Evolutionary conservation across 306 rosid species (phyloP).

Genomic region (Acmispon strigosus): DNA sequence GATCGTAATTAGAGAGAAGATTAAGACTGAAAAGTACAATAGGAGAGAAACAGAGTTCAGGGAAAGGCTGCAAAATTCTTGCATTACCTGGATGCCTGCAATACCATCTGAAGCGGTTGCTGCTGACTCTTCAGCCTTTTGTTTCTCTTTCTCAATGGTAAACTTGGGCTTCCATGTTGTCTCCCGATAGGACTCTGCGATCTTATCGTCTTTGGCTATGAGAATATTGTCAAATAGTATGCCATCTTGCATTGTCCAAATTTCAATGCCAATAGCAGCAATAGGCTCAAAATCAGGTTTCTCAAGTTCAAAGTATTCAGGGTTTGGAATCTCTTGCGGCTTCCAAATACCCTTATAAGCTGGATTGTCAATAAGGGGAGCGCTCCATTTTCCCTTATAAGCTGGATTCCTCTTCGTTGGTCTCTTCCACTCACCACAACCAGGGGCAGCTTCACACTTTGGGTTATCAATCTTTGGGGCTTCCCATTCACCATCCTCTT

Average conservation of each 20-base stretch:
- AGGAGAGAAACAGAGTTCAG: neutral
- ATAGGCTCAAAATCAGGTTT: conserved; percentile 78
- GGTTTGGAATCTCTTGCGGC: conserved; percentile 85
- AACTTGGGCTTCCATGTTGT: conserved; percentile 92
- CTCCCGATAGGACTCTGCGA: conserved; percentile 66
- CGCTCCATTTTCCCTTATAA: conserved; percentile 93
- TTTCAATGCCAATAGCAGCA: conserved; percentile 91
- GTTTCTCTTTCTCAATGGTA: conserved; percentile 70
- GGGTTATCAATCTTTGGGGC: conserved; percentile 82
- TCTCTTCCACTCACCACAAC: conserved; percentile 93
- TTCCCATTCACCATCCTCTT: conserved; percentile 94
- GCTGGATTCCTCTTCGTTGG: conserved; percentile 90
- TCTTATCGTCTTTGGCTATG: conserved; percentile 67
- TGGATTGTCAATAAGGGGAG: conserved; percentile 78
- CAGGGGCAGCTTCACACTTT: conserved; percentile 71
- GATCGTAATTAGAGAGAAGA: neutral
- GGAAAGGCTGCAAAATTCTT: neutral
- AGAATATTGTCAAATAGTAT: conserved; percentile 80
- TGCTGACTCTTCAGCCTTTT: conserved; percentile 62
- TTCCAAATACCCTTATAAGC: conserved; percentile 92
- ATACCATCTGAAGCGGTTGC: conserved; percentile 46
- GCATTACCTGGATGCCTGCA: conserved; percentile 53
- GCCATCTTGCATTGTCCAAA: conserved; percentile 99
- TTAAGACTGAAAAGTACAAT: neutral
- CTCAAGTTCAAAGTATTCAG: conserved; percentile 72